These are phyloP conservation scores for Candida sonorensis DNA, from an alignment of 805 yeast species.

Conservation along the genomic window DNA sequence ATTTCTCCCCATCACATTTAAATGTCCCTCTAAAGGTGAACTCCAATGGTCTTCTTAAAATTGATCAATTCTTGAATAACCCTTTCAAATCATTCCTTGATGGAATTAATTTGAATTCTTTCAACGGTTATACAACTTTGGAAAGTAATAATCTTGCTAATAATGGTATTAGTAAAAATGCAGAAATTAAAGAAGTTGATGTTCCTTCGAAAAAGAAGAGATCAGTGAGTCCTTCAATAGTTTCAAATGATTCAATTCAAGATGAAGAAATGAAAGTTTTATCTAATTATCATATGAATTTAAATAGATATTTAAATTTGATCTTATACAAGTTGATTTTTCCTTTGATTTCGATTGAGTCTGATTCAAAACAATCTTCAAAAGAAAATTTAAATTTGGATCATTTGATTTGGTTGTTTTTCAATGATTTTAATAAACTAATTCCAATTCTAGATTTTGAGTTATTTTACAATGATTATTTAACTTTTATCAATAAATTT, in stretches of 20 bases:
- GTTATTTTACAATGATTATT: conserved; percentile 44
- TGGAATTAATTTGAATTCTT: conserved; percentile 19
- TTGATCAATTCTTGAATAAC: conserved; percentile 24
- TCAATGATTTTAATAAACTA: conserved; percentile 45
- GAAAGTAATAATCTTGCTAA: conserved; percentile 1
- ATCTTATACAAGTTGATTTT: conserved; percentile 27
- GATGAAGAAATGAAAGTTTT: conserved; percentile 16
- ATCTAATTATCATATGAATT: conserved; percentile 29
- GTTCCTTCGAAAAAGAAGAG: not conserved
- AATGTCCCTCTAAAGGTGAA: conserved; percentile 6
- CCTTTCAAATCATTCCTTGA: conserved; percentile 19
- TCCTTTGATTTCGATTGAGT: conserved; percentile 18
- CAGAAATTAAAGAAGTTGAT: not conserved
- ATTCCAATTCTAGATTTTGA: conserved; percentile 51
- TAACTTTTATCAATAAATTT: conserved; percentile 38
- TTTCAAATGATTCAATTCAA: conserved; percentile 1
- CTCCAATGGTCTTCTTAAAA: conserved; percentile 14
- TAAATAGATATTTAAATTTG: conserved; percentile 28
- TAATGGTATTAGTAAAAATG: too few relatives aligned
- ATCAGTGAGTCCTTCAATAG: not conserved
- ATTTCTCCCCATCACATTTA: not conserved
- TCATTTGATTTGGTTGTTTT: conserved; percentile 40
- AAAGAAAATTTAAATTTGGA: conserved; percentile 31
- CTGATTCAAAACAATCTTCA: too few relatives aligned
- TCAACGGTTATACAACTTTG: conserved; percentile 23